Evolutionary conservation across 768 basidiomycete species (phyloP).

Genomic region (Tylopilus cervinicoccineus): DNA sequence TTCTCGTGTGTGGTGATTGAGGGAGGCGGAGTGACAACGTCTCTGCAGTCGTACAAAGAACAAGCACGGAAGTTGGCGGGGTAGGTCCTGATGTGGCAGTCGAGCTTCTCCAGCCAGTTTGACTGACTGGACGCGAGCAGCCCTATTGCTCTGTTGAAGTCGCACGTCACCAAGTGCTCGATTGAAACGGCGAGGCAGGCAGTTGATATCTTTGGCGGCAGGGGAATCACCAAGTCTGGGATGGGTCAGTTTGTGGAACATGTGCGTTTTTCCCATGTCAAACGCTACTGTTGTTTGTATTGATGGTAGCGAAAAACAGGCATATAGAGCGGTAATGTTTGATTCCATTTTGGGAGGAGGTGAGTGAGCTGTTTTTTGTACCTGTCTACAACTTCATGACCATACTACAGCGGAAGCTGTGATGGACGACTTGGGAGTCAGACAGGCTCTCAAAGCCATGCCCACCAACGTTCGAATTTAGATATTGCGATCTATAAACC

Average conservation of each 20-base stretch:
- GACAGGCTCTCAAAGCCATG: conserved; percentile 55
- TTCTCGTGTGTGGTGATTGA: not conserved
- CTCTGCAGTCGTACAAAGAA: conserved; percentile 55
- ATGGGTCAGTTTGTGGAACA: conserved; percentile 80
- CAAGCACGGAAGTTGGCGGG: conserved; percentile 67
- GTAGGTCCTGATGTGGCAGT: conserved; percentile 26
- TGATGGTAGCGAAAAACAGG: not conserved
- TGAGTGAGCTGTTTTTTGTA: not conserved
- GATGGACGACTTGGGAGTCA: conserved; percentile 55
- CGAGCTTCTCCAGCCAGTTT: too few relatives aligned
- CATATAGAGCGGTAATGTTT: conserved; percentile 22
- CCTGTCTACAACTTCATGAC: not conserved
- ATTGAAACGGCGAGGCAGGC: conserved; percentile 51
- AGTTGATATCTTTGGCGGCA: conserved; percentile 84
- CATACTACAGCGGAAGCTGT: conserved; percentile 47
- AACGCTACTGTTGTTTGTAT: not conserved
- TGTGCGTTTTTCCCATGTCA: conserved; percentile 38
- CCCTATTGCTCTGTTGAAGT: conserved; percentile 57
- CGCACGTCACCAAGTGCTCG: conserved; percentile 44
- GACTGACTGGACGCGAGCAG: conserved; percentile 12
- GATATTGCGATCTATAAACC: not conserved
- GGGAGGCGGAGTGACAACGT: conserved; percentile 15
- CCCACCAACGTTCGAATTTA: conserved; percentile 47
- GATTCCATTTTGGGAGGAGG: conserved; percentile 26
- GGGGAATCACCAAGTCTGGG: conserved; percentile 78